Percentiles rank a stretch among this genome's conserved stretches.
Conservation (phyloP, 257 asterid species). For the Agastache rugosa region DNA sequence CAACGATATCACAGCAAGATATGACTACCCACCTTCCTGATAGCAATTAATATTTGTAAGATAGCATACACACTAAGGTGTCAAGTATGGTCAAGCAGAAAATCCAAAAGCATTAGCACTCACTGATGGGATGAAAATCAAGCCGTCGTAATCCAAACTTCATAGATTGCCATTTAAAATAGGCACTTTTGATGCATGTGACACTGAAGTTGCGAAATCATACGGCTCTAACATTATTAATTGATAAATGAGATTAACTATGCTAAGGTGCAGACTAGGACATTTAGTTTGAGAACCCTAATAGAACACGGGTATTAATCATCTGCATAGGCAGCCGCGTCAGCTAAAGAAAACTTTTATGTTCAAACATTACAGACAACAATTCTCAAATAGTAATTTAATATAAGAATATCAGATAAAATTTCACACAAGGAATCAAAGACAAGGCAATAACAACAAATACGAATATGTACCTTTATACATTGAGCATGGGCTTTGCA, state of each 20-base stretch:
- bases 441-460: constrained; percentile 43
- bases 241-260: not conserved
- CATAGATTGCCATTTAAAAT: constrained; percentile 7
- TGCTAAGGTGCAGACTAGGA: not conserved
- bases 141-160: constrained; percentile 23
- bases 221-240: not conserved
- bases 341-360: constrained; percentile 4
- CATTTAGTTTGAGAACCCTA: constrained; percentile 7
- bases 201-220: not conserved
- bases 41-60: constrained; percentile 41
- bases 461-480: constrained; percentile 39
- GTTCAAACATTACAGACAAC: not conserved
- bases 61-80: constrained; percentile 28
- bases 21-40: constrained; percentile 50
- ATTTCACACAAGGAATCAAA: constrained; percentile 32
- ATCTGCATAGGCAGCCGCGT: not conserved
- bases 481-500: constrained; percentile 43
- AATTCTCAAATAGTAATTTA: not conserved
- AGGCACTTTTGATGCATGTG: not conserved
- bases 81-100: constrained; percentile 42
- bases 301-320: not conserved
- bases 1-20: constrained; percentile 40
- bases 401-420: constrained; percentile 20
- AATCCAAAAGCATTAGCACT: constrained; percentile 39
- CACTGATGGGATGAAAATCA: constrained; percentile 34